These are phyloP conservation scores for Leccinum subgranulosum DNA, from an alignment of 768 basidiomycete genomes.

Conservation along the genomic window DNA sequence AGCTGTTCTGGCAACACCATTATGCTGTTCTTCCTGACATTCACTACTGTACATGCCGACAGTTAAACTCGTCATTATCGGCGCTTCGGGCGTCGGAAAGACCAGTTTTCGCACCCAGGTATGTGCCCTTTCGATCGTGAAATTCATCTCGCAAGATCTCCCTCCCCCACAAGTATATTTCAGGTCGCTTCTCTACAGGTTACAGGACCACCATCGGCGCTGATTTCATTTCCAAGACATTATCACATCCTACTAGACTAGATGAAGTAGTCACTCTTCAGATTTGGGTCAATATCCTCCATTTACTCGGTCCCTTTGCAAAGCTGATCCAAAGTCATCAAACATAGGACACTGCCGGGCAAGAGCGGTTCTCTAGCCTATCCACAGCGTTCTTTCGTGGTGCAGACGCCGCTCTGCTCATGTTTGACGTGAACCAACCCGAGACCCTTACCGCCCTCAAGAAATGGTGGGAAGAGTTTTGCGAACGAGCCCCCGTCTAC, in stretches of 20 bases:
- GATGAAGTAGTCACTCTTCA: constrained; percentile 64
- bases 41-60: constrained; percentile 50
- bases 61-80: constrained; percentile 80
- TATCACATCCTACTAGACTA: constrained; percentile 56
- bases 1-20: neutral
- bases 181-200: constrained; percentile 67
- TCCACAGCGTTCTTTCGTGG: constrained; percentile 84
- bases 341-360: constrained; percentile 76
- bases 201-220: constrained; percentile 87
- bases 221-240: constrained; percentile 79
- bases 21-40: constrained; percentile 13
- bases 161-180: constrained; percentile 58
- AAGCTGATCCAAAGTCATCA: constrained; percentile 3
- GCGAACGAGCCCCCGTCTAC: constrained; percentile 57
- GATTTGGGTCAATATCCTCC: constrained; percentile 50
- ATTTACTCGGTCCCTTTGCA: neutral
- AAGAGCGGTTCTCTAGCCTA: constrained; percentile 82
- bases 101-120: constrained; percentile 76
- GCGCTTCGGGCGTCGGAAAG: constrained; percentile 83
- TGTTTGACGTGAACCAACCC: constrained; percentile 75
- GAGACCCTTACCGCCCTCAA: constrained; percentile 55
- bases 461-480: constrained; percentile 82
- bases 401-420: constrained; percentile 76
- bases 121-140: constrained; percentile 19
- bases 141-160: neutral